phyloP scores from a whole-genome alignment of 2,329 filamentous ascomycete species.

The Fusarium sp. region DNA sequence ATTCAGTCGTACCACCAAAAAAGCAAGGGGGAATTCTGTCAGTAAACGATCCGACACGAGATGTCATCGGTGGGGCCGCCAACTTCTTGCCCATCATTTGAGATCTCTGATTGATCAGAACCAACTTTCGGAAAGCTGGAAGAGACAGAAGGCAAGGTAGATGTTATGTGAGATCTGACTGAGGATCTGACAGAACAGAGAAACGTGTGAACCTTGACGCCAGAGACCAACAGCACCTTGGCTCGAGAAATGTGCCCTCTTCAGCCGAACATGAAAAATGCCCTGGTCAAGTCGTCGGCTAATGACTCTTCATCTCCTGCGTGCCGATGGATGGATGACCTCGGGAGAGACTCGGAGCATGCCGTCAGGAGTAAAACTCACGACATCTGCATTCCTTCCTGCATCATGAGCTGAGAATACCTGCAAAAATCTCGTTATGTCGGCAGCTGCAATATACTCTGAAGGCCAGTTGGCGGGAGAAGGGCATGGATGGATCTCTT shows the following conservation, averaged over 20 bases:
- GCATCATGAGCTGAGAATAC: not conserved
- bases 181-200: slow-evolving; percentile 15
- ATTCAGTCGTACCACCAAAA: slow-evolving; percentile 34
- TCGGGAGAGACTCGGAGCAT: not conserved
- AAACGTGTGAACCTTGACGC: not conserved
- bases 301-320: not conserved
- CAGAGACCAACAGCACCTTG: not conserved
- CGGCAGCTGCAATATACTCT: slow-evolving; percentile 8
- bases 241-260: not conserved
- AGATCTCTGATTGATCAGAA: slow-evolving; percentile 21
- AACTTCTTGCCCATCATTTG: slow-evolving; percentile 17
- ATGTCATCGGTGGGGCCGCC: slow-evolving; percentile 32
- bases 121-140: slow-evolving; percentile 18
- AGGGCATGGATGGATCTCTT: not conserved
- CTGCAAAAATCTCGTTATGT: slow-evolving; percentile 19
- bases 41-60: slow-evolving; percentile 7
- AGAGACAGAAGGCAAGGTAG: slow-evolving; percentile 19
- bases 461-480: slow-evolving; percentile 6
- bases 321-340: not conserved
- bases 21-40: slow-evolving; percentile 38
- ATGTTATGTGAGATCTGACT: slow-evolving; percentile 40
- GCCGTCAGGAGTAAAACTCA: not conserved
- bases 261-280: not conserved
- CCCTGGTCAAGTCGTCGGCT: not conserved
- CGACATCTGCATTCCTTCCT: not conserved